Conservation (phyloP, 2,329 filamentous ascomycete genomes). For the Phoma sp. region DNA sequence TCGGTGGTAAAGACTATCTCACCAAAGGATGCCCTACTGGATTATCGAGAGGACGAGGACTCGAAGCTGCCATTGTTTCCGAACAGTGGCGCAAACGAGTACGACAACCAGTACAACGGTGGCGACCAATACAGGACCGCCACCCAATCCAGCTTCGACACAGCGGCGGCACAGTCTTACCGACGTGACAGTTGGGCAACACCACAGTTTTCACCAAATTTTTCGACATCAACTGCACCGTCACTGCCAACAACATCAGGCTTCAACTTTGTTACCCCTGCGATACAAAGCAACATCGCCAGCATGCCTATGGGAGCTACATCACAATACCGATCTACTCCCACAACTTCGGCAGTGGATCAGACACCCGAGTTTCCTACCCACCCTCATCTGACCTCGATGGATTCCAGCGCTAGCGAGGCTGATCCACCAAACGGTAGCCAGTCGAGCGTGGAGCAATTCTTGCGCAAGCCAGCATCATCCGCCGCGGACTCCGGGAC, state of each 20-base stretch:
- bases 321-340: slow-evolving; percentile 45
- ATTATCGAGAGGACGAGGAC: slow-evolving; percentile 80
- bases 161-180: slow-evolving; percentile 44
- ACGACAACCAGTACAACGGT: slow-evolving; percentile 54
- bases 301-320: slow-evolving; percentile 42
- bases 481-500: slow-evolving; percentile 81
- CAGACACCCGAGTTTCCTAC: slow-evolving; percentile 66
- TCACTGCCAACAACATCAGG: slow-evolving; percentile 43
- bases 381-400: slow-evolving; percentile 64
- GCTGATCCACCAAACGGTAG: slow-evolving; percentile 53
- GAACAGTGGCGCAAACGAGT: slow-evolving; percentile 62
- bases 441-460: slow-evolving; percentile 47
- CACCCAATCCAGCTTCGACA: slow-evolving; percentile 47
- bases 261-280: slow-evolving; percentile 58
- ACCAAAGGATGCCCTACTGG: slow-evolving; percentile 87
- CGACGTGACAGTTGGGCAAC: slow-evolving; percentile 46
- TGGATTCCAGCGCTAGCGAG: slow-evolving; percentile 69
- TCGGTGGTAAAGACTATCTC: slow-evolving; percentile 82
- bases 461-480: slow-evolving; percentile 63
- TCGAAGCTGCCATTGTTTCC: slow-evolving; percentile 77
- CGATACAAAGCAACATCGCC: slow-evolving; percentile 44
- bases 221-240: slow-evolving; percentile 38
- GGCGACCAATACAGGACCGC: slow-evolving; percentile 50
- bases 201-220: slow-evolving; percentile 46
- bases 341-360: slow-evolving; percentile 46